Evolutionary conservation across 2,329 filamentous ascomycete genomes (phyloP).

Genomic region (Pseudocercospora pini-densiflorae): DNA sequence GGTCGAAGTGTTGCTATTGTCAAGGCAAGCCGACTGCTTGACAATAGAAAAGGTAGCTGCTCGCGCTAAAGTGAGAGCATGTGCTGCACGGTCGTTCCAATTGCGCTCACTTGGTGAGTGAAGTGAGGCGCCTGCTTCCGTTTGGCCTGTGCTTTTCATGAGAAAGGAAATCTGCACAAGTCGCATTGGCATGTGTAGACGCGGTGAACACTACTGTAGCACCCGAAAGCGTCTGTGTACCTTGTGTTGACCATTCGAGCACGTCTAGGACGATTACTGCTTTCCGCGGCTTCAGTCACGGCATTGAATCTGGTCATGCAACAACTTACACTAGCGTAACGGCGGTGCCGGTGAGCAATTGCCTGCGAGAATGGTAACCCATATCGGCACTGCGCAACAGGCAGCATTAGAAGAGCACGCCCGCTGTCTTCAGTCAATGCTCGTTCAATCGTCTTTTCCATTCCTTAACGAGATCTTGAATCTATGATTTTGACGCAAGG

Average conservation of each 20-base stretch:
- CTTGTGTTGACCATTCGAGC: not conserved
- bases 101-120: slow-evolving; percentile 6
- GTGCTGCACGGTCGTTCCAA: not conserved
- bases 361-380: not conserved
- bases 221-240: not conserved
- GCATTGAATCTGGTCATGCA: not conserved
- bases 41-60: not conserved
- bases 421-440: not conserved
- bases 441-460: not conserved
- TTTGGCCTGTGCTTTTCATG: not conserved
- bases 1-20: not conserved
- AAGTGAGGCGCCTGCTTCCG: slow-evolving; percentile 4
- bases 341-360: not conserved
- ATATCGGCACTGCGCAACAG: not conserved
- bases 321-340: not conserved
- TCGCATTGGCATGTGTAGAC: not conserved
- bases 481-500: not conserved
- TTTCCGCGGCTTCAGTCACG: not conserved
- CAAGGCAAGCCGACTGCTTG: not conserved
- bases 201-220: not conserved
- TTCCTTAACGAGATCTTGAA: not conserved
- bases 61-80: not conserved
- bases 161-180: not conserved
- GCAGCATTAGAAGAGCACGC: not conserved
- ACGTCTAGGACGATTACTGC: not conserved